These are phyloP conservation scores for Peterozyma xylosa DNA, from an alignment of 805 yeast species.

Conservation along the genomic window DNA sequence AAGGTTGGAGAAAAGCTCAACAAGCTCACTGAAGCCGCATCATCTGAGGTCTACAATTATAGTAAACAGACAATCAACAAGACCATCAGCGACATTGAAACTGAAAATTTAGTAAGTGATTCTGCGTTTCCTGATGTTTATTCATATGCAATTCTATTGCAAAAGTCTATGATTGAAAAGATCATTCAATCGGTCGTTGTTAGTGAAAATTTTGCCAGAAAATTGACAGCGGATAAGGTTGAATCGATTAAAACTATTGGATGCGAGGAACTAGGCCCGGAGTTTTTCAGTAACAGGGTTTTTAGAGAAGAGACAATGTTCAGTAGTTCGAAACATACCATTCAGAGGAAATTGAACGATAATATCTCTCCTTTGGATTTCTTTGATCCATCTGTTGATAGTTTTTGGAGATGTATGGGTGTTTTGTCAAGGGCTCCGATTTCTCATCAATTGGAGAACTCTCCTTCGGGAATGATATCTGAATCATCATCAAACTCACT, in stretches of 20 bases:
- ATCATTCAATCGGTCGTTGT: constrained; percentile 55
- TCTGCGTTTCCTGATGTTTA: constrained; percentile 57
- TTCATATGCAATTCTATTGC: constrained; percentile 64
- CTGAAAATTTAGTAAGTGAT: constrained; percentile 34
- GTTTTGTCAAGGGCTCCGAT: constrained; percentile 19
- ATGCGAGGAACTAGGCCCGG: constrained; percentile 53
- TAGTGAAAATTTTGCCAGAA: constrained; percentile 67
- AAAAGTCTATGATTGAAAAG: constrained; percentile 55
- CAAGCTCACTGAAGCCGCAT: constrained; percentile 51
- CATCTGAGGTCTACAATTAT: constrained; percentile 49
- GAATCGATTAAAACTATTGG: constrained; percentile 58
- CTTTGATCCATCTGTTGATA: constrained; percentile 67
- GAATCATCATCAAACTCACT: constrained; percentile 14
- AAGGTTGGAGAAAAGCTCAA: constrained; percentile 53
- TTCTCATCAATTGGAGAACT: constrained; percentile 8
- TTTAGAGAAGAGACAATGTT: constrained; percentile 80
- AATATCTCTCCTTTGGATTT: constrained; percentile 66
- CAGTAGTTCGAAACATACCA: constrained; percentile 58
- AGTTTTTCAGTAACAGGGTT: constrained; percentile 47
- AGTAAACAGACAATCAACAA: constrained; percentile 46
- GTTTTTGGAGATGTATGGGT: constrained; percentile 42
- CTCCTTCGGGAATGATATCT: constrained; percentile 9
- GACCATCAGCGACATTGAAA: constrained; percentile 38
- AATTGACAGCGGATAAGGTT: constrained; percentile 52
- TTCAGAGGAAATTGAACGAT: constrained; percentile 49